A percentile compares a stretch with the other conserved stretches of the same genome.
These are phyloP conservation scores for Tubosaeta sp. DNA, from an alignment of 768 basidiomycete species.

Conservation along the genomic window DNA sequence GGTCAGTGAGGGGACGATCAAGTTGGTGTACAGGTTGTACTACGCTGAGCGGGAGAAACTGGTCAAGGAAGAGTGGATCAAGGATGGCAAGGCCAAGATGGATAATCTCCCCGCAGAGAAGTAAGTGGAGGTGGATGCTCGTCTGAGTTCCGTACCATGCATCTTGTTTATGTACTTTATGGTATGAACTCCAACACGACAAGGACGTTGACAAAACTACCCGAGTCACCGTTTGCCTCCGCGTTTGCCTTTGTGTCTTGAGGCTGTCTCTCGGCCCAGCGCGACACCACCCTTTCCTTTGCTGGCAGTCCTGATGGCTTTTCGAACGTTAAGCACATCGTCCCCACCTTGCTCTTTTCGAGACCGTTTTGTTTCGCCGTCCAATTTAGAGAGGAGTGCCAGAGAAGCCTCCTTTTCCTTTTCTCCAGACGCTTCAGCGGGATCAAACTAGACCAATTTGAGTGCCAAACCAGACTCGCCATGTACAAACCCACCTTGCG, in stretches of 20 bases:
- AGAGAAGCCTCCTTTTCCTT: constrained; percentile 73
- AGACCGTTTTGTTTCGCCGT: constrained; percentile 57
- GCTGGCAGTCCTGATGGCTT: constrained; percentile 77
- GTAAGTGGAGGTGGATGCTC: constrained; percentile 3
- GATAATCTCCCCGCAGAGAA: constrained; percentile 24
- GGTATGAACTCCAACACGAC: constrained; percentile 8
- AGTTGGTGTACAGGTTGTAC: constrained; percentile 80
- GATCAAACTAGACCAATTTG: constrained; percentile 64
- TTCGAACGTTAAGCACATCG: constrained; percentile 79
- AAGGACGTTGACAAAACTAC: constrained; percentile 1
- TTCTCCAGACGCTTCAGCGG: constrained; percentile 61
- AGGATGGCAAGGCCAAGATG: constrained; percentile 64
- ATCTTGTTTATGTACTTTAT: constrained; percentile 16
- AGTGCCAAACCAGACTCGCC: not conserved
- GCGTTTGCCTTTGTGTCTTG: constrained; percentile 25
- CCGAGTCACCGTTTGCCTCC: constrained; percentile 24
- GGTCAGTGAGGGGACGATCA: constrained; percentile 94
- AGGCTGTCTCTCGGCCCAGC: constrained; percentile 41
- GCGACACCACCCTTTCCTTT: constrained; percentile 64
- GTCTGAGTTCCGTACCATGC: constrained; percentile 10
- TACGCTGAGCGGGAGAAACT: constrained; percentile 69
- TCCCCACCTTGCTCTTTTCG: constrained; percentile 41
- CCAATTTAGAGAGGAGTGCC: constrained; percentile 72
- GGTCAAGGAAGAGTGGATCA: constrained; percentile 84
- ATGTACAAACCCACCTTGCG: constrained; percentile 63